Percentiles rank a stretch among this genome's conserved stretches.
phyloP scores from a whole-genome alignment of 257 asterid species.

The Lantana camara region DNA sequence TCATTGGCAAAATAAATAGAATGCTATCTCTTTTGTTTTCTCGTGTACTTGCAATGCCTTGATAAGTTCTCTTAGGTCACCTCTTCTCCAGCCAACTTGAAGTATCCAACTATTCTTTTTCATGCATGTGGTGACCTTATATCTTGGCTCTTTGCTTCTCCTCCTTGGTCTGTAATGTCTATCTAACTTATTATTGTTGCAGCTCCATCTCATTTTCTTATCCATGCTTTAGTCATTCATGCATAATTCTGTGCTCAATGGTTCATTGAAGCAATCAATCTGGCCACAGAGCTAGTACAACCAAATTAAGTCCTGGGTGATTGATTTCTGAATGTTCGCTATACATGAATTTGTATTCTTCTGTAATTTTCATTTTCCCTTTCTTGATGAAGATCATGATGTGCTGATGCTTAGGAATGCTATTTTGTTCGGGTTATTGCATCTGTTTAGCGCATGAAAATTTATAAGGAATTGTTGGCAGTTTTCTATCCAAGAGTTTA shows the following conservation, averaged over 20 bases:
- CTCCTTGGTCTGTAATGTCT: no score
- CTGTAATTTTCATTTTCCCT: not conserved
- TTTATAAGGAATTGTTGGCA: not conserved
- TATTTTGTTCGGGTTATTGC: not conserved
- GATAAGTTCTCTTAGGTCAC: no score
- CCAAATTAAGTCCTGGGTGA: conserved; percentile 4
- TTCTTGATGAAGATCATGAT: not conserved
- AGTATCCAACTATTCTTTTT: not conserved
- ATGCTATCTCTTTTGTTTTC: not conserved
- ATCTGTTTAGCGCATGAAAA: not conserved
- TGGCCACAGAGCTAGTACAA: conserved; percentile 1
- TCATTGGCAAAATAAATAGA: not conserved
- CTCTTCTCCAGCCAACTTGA: not conserved
- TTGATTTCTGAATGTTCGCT: not conserved
- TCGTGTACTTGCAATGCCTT: no score
- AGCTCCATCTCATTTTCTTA: no score
- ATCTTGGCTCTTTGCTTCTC: not conserved
- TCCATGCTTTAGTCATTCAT: no score
- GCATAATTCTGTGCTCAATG: not conserved
- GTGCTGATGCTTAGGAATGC: conserved; percentile 6
- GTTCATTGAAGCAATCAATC: not conserved
- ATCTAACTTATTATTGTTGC: no score
- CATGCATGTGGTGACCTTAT: not conserved
- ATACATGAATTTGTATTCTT: not conserved
- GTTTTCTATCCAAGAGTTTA: not conserved